Conservation (phyloP, 192 early-diverging fungal species). For the Backusella mclennaniae region DNA sequence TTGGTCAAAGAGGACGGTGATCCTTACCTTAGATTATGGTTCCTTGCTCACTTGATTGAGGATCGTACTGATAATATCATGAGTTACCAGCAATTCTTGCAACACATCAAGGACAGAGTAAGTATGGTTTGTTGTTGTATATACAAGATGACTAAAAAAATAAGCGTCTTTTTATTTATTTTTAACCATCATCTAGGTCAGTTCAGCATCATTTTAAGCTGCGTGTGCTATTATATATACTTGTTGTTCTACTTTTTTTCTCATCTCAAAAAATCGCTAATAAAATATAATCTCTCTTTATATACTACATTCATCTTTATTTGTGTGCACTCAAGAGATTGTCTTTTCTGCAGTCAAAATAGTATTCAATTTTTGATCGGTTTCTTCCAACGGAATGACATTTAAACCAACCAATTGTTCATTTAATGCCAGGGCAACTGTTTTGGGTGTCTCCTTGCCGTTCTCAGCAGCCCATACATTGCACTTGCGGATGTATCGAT, state of each 20-base stretch:
- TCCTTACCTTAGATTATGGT: conserved; percentile 74
- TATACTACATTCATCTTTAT: neutral
- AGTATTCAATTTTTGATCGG: conserved; percentile 28
- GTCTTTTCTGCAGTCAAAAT: conserved; percentile 24
- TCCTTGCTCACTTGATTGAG: conserved; percentile 88
- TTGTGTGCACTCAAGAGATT: neutral
- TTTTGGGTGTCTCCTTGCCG: conserved; percentile 40
- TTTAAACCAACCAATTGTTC: conserved; percentile 42
- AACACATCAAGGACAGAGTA: conserved; percentile 73
- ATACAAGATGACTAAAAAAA: neutral
- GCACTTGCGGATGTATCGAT: conserved; percentile 48
- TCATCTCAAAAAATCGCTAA: neutral
- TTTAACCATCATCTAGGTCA: neutral
- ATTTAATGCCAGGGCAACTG: conserved; percentile 46
- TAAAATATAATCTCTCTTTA: conserved; percentile 7
- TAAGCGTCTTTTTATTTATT: neutral
- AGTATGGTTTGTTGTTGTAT: neutral
- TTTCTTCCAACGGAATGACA: conserved; percentile 28
- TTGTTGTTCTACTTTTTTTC: neutral
- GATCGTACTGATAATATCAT: conserved; percentile 80
- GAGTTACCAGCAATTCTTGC: conserved; percentile 78
- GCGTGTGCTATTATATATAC: neutral
- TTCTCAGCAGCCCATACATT: conserved; percentile 34
- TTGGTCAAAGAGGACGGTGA: conserved; percentile 94
- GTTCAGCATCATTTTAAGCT: conserved; percentile 13